Evolutionary conservation across 768 basidiomycete species (phyloP), one percentile per base, ranked within the genome.

Genomic region (Pleurotus citrinopileatus): DNA sequence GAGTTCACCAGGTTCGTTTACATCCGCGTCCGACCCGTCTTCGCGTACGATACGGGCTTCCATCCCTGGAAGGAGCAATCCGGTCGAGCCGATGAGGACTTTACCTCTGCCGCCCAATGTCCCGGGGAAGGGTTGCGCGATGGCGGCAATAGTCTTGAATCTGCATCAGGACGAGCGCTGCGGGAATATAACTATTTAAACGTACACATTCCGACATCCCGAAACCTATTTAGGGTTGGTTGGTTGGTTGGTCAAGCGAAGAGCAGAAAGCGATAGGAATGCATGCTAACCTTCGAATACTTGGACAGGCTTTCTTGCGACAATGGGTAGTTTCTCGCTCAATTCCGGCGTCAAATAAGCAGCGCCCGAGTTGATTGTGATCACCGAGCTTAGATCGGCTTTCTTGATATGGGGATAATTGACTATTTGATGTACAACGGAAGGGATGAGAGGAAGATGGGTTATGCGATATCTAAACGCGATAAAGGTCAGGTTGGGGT

Each of bases 181-280:
- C 7, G 32, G 32, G 32, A 32, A 42, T 3, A 57, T 45, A 44
- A 42, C 9, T 42, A 42, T 48, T 1, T 9, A 8, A 23, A 68
- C 86, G 48, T 62, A 86, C 86, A 47, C 66, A 65, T 74, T 88
- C 86, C 0, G 86, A 86, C 77, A 87, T 80, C 19, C 89, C 89
- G 59, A 87, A 90, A 0, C 86, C 87, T 86, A 53, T 17, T 5
- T 0, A 26, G 42, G 29, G 26, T 15, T 28, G 1, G 34, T n/a
- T 28, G 13, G 32, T 1, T 48, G 12, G 23, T 36, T 13, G 23
- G 15, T 28, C 13, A 44, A 27, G 25, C 44, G 22, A 42, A 32
- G 52, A 42, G 32, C n/a, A 4, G 20, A 26, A 15, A 3, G 32
- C 2, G 17, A 22, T 10, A 6, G 20, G 10, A 26, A 42, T 60